Evolutionary conservation across 306 rosid species (phyloP).

Genomic region (Citrullus colocynthis): DNA sequence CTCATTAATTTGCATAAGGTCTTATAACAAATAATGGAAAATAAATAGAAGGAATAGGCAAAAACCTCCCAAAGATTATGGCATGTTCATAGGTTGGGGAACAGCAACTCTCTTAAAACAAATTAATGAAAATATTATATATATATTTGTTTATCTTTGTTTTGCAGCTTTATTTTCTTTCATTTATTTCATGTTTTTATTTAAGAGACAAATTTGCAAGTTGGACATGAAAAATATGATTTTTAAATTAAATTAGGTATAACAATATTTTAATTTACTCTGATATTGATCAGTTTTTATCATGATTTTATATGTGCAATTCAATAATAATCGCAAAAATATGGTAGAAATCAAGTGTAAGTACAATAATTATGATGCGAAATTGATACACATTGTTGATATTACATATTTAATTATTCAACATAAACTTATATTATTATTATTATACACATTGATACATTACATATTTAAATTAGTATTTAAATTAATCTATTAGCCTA

Average conservation of each 20-base stretch:
- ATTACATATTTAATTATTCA: too few relatives aligned
- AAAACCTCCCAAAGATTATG: constrained; percentile 10
- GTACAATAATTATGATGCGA: too few relatives aligned
- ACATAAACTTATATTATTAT: too few relatives aligned
- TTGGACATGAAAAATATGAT: neutral
- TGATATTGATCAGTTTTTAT: too few relatives aligned
- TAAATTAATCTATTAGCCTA: too few relatives aligned
- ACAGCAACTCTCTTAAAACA: constrained; percentile 5
- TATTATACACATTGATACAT: too few relatives aligned
- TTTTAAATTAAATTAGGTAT: neutral
- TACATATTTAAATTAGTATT: too few relatives aligned
- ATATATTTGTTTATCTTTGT: constrained; percentile 5
- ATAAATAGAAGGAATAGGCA: neutral
- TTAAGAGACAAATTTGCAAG: neutral
- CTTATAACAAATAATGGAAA: neutral
- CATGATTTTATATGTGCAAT: too few relatives aligned
- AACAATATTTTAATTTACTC: neutral
- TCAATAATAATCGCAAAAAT: too few relatives aligned
- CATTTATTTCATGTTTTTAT: neutral
- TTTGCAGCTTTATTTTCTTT: neutral
- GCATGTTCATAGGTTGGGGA: constrained; percentile 20
- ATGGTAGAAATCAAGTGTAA: too few relatives aligned
- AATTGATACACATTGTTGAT: too few relatives aligned
- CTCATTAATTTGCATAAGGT: neutral
- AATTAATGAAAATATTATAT: neutral